Evolutionary conservation across 1,139 yeast species (phyloP).

Genomic region (Sugiyamaella japonica): DNA sequence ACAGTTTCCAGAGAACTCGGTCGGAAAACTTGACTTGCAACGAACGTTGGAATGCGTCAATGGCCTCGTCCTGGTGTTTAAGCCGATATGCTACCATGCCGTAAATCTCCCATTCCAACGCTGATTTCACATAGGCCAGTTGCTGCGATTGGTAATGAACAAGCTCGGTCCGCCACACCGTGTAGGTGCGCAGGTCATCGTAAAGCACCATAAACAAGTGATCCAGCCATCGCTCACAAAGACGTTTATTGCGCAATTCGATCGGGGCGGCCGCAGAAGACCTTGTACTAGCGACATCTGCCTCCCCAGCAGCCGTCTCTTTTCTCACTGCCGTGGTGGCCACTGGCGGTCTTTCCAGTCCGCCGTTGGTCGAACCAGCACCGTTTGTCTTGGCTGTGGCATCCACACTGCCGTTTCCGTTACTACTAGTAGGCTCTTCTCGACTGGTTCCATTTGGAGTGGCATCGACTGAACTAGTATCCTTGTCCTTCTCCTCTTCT

Average conservation of each 20-base stretch:
- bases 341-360: conserved; percentile 23
- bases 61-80: conserved; percentile 75
- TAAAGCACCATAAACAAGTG: conserved; percentile 81
- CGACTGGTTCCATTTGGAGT: background rate
- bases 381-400: background rate
- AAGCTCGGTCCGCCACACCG: conserved; percentile 91
- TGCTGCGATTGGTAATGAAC: conserved; percentile 77
- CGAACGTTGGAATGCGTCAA: conserved; percentile 75
- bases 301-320: conserved; percentile 7
- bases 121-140: conserved; percentile 71
- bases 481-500: background rate
- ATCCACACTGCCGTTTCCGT: background rate
- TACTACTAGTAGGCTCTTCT: background rate
- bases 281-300: background rate
- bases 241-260: conserved; percentile 61
- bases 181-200: conserved; percentile 82
- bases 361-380: conserved; percentile 7
- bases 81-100: conserved; percentile 81
- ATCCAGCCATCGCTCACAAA: conserved; percentile 96
- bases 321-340: conserved; percentile 17
- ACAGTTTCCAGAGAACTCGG: conserved; percentile 70
- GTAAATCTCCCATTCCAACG: conserved; percentile 91
- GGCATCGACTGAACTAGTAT: background rate
- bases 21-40: conserved; percentile 79
- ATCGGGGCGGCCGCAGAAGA: background rate